Evolutionary conservation across 345 rosid species (phyloP), one percentile per base, ranked within the genome.

Genomic region (Cardamine resedifolia): DNA sequence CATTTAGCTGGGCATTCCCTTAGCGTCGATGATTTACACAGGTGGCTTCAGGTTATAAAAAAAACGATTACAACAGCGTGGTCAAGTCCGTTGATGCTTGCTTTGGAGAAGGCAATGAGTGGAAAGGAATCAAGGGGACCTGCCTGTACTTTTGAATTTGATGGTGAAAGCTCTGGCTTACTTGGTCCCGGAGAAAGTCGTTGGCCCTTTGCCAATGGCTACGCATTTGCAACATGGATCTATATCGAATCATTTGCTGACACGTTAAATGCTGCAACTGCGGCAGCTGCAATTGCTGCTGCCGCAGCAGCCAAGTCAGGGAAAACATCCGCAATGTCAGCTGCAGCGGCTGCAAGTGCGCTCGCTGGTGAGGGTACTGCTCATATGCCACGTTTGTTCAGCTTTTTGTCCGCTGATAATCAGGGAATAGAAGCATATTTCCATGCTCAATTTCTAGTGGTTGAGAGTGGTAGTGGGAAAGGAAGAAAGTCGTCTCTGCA

Each of bases 321-420:
- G 65, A 92, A 95, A 86, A 85, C 98, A 76, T 95, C 98, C 59
- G 96, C 99, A 28, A 90, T 95, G 98, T 95, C 98, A 38, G 98
- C 98, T 79, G 98, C 99, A 75, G 98, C 98, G 51, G 99, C 99
- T 76, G 99, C 99, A 36, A 91, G 96, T 88, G 97, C 98, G 20
- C 96, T 95, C 50, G 99, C 98, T 75, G 99, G 99, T 51, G 99
- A 95, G 86, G 98, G 99, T 69, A 90, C 96, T 18, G 90, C 91
- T 28, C 98, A 95, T 75, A 95, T 95, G 99, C 99, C 99, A 62
- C 89, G 99, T 65, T 73, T 95, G 72, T 95, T 95, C 78, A 92
- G 99, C 84, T 95, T 95, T 83, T 83, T 95, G 66, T 86, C 99
- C 45, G 92, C 94, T 73, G 99, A 95, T 85, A 92, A 84, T 82